A percentile compares a stretch with the other conserved stretches of the same genome.
Evolutionary conservation across 2,329 filamentous ascomycete genomes (phyloP).

Genomic region (Colletotrichum graminicola): DNA sequence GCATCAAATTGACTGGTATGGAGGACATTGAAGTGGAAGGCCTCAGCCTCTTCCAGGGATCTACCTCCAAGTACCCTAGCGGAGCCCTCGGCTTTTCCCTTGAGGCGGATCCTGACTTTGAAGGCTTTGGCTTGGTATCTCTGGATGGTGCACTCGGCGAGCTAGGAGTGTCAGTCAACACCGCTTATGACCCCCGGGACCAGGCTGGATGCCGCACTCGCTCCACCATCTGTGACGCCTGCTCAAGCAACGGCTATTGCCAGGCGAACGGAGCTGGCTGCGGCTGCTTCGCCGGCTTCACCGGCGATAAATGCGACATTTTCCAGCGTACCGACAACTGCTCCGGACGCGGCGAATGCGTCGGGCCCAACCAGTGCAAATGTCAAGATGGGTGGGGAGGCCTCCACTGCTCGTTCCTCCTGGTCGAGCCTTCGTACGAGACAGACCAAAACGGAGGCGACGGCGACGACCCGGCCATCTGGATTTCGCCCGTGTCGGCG

Average conservation of each 20-base stretch:
- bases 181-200: conserved; percentile 53
- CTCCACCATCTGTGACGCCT: conserved; percentile 51
- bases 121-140: conserved; percentile 56
- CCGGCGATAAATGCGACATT: conserved; percentile 50
- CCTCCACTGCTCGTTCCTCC: conserved; percentile 59
- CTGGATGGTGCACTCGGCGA: conserved; percentile 51
- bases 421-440: conserved; percentile 56
- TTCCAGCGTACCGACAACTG: conserved; percentile 57
- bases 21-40: conserved; percentile 59
- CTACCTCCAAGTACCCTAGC: conserved; percentile 51
- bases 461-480: conserved; percentile 62
- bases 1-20: conserved; percentile 52
- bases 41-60: conserved; percentile 55
- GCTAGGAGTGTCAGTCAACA: conserved; percentile 53
- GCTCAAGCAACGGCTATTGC: conserved; percentile 55
- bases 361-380: conserved; percentile 56
- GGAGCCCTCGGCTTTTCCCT: conserved; percentile 57
- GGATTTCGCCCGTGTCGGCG: conserved; percentile 57
- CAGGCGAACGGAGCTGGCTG: conserved; percentile 48
- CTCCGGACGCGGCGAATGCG: conserved; percentile 56
- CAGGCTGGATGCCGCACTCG: conserved; percentile 43
- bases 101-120: conserved; percentile 53
- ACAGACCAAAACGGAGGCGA: conserved; percentile 59
- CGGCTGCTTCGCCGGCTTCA: conserved; percentile 59
- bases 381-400: conserved; percentile 60